A percentile compares a stretch with the other conserved stretches of the same genome.
These are phyloP conservation scores for Gossypium herbaceum DNA, from an alignment of 345 rosid species.

Conservation along the genomic window DNA sequence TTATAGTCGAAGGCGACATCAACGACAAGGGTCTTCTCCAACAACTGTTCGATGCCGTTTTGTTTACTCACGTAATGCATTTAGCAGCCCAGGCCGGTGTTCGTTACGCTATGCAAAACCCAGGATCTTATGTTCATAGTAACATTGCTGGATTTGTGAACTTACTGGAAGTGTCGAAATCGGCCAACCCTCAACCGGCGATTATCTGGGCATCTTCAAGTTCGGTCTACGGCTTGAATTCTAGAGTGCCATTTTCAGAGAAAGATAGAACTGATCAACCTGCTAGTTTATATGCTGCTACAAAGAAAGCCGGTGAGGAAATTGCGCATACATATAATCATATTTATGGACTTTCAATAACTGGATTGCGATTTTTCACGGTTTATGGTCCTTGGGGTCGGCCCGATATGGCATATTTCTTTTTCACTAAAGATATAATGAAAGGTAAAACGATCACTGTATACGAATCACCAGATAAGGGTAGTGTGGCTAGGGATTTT, in stretches of 20 bases:
- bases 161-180: conserved; percentile 50
- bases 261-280: conserved; percentile 59
- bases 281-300: conserved; percentile 62
- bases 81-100: conserved; percentile 70
- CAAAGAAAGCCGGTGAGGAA: conserved; percentile 71
- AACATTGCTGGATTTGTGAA: conserved; percentile 66
- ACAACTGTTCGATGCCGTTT: conserved; percentile 50
- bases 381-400: conserved; percentile 77
- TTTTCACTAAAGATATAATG: conserved; percentile 55
- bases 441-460: conserved; percentile 45
- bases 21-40: conserved; percentile 43
- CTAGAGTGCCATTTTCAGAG: conserved; percentile 64
- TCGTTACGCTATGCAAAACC: conserved; percentile 64
- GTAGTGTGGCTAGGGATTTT: conserved; percentile 64
- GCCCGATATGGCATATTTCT: conserved; percentile 76
- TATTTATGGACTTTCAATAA: conserved; percentile 61
- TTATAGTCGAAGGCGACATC: conserved; percentile 56
- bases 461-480: conserved; percentile 46
- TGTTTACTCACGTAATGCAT: conserved; percentile 61
- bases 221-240: conserved; percentile 62
- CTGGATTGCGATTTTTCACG: conserved; percentile 61
- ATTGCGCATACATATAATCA: conserved; percentile 66
- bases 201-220: conserved; percentile 76
- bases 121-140: conserved; percentile 58
- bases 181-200: conserved; percentile 57